These are phyloP conservation scores for Rhazya stricta DNA, from an alignment of 257 asterid genomes.

Conservation along the genomic window DNA sequence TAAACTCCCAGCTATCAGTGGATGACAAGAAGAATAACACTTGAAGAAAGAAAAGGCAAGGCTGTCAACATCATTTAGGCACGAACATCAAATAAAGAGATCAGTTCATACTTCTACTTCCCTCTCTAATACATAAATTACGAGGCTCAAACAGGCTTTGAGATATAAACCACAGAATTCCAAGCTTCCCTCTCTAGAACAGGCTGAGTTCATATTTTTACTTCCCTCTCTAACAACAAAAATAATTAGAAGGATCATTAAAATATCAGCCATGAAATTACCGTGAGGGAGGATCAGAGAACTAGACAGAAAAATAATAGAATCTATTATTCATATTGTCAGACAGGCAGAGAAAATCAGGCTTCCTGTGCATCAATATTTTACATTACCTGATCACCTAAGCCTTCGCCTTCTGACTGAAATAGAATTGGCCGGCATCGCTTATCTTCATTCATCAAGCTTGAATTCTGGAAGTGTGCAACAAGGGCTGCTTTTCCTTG, in stretches of 20 bases:
- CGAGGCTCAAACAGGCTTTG: neutral
- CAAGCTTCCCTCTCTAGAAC: too few relatives aligned
- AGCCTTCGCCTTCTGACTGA: constrained; percentile 71
- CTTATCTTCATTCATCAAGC: constrained; percentile 95
- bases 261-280: neutral
- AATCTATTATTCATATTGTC: neutral
- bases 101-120: neutral
- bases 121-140: neutral
- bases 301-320: neutral
- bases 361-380: neutral
- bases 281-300: neutral
- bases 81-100: neutral
- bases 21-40: neutral
- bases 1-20: neutral
- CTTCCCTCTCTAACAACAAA: neutral
- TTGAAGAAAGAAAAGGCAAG: neutral
- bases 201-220: neutral
- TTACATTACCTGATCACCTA: constrained; percentile 51
- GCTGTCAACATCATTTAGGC: neutral
- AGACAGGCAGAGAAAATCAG: neutral
- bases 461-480: constrained; percentile 92
- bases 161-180: too few relatives aligned
- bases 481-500: constrained; percentile 80
- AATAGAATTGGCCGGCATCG: constrained; percentile 85
- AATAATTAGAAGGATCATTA: neutral